Evolutionary conservation across 2,329 filamentous ascomycete species (phyloP).

Genomic region (Aspergillus sp.): DNA sequence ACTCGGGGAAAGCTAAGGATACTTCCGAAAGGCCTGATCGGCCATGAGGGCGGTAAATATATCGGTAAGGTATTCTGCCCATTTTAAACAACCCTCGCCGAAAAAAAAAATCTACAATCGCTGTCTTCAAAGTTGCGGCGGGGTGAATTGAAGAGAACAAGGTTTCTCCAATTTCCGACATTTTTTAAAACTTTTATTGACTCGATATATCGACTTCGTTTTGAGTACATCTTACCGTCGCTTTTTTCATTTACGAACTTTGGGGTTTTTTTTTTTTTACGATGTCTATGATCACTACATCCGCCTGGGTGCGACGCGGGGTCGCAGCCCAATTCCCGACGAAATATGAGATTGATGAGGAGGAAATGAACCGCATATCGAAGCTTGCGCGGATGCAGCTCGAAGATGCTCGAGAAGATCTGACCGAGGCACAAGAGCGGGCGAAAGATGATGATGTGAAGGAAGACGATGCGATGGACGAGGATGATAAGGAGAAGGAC

Average conservation of each 20-base stretch:
- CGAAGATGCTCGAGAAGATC: constrained; percentile 87
- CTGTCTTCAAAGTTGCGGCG: constrained; percentile 7
- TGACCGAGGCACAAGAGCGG: constrained; percentile 70
- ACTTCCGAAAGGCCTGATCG: background rate
- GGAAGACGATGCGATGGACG: constrained; percentile 40
- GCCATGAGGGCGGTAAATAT: background rate
- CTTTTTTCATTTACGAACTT: constrained; percentile 7
- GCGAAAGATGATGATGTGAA: constrained; percentile 42
- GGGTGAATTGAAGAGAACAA: constrained; percentile 10
- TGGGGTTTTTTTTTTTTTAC: constrained; percentile 16
- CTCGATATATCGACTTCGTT: background rate
- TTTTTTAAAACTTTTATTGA: background rate
- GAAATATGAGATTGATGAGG: constrained; percentile 76
- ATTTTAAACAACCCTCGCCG: constrained; percentile 26
- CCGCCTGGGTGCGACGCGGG: constrained; percentile 76
- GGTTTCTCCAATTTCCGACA: constrained; percentile 13
- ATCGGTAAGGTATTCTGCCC: constrained; percentile 22
- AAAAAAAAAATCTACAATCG: constrained; percentile 32
- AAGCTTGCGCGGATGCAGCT: constrained; percentile 77
- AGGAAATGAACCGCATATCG: constrained; percentile 76
- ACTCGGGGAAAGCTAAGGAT: background rate
- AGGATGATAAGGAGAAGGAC: constrained; percentile 31
- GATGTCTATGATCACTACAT: constrained; percentile 73
- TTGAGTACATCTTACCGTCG: background rate
- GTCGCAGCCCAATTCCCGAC: constrained; percentile 76